A percentile compares a stretch with the other conserved stretches of the same genome.
Evolutionary conservation across 164 flowering plant genomes (phyloP).

Genomic region (Tetracentron sinense): DNA sequence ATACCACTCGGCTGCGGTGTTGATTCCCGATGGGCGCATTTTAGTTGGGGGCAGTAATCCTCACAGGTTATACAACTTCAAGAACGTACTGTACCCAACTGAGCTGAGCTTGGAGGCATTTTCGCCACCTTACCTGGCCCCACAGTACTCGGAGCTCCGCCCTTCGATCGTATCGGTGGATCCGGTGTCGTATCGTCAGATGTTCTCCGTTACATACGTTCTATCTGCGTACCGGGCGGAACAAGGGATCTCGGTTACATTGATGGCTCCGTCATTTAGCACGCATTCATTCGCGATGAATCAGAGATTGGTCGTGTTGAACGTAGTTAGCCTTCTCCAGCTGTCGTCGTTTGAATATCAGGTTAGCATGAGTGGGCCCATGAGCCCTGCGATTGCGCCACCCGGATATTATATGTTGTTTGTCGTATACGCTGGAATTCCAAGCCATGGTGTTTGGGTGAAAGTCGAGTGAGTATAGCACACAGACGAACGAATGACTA

Average conservation of each 20-base stretch:
- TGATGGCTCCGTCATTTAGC: conserved; percentile 67
- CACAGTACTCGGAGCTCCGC: conserved; percentile 19
- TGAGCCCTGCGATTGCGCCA: conserved; percentile 49
- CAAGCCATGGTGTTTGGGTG: conserved; percentile 66
- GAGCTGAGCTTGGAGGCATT: conserved; percentile 78
- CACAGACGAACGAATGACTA: too few species aligned
- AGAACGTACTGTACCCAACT: conserved; percentile 47
- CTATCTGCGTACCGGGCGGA: conserved; percentile 20
- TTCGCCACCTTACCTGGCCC: conserved; percentile 50
- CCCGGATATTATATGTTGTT: conserved; percentile 83
- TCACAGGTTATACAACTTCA: conserved; percentile 55
- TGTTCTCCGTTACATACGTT: conserved; percentile 34
- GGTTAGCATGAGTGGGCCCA: conserved; percentile 49
- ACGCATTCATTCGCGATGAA: conserved; percentile 79
- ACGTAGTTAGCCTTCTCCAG: conserved; percentile 17
- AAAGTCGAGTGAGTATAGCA: conserved; percentile 30
- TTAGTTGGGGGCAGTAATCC: conserved; percentile 95
- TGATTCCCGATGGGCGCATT: conserved; percentile 70
- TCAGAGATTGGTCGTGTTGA: conserved; percentile 60
- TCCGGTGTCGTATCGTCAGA: conserved; percentile 32
- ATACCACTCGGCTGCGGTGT: conserved; percentile 76
- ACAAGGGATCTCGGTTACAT: conserved; percentile 31
- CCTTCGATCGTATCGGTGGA: conserved; percentile 45
- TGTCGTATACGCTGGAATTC: conserved; percentile 62
- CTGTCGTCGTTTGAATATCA: conserved; percentile 29